Conservation (phyloP, 169 alveolate genomes). For the Plasmodium inui region DNA sequence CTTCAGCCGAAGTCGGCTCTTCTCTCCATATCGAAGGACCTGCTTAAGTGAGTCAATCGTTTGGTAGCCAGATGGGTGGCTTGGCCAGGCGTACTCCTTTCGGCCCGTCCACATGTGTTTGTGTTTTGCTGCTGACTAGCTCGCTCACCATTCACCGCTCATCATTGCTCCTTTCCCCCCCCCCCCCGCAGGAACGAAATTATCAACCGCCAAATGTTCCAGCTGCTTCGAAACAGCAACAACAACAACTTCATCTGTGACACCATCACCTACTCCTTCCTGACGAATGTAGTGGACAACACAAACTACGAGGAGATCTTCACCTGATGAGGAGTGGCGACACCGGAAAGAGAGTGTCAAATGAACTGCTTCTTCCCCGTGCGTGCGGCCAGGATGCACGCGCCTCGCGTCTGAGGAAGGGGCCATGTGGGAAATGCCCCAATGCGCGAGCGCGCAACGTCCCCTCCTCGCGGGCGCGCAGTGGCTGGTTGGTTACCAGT, state of each 20-base stretch:
- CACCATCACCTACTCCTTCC: constrained; percentile 55
- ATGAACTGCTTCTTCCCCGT: not conserved
- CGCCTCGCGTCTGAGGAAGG: not conserved
- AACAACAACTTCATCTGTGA: constrained; percentile 71
- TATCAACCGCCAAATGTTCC: constrained; percentile 55
- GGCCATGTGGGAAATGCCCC: not conserved
- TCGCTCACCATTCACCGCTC: not conserved
- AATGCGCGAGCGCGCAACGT: not conserved
- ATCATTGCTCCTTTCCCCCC: not conserved
- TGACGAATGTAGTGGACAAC: constrained; percentile 61
- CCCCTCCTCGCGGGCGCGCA: not conserved
- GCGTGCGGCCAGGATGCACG: not conserved
- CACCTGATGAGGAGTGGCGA: not conserved
- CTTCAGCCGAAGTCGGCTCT: constrained; percentile 47
- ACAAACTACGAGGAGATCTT: constrained; percentile 59
- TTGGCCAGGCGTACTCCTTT: too few species aligned
- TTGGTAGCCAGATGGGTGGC: too few species aligned
- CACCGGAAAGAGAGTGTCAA: too few species aligned
- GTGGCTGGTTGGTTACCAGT: not conserved
- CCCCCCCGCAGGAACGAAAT: constrained; percentile 44
- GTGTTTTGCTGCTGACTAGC: not conserved
- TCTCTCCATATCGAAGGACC: constrained; percentile 40
- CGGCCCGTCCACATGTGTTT: not conserved
- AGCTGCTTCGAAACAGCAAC: constrained; percentile 39
- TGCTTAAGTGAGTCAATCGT: constrained; percentile 22